Percentiles rank a stretch among this genome's conserved stretches.
These are phyloP conservation scores for Ilyonectria mors-panacis DNA, from an alignment of 2,329 filamentous ascomycete genomes.

Conservation along the genomic window DNA sequence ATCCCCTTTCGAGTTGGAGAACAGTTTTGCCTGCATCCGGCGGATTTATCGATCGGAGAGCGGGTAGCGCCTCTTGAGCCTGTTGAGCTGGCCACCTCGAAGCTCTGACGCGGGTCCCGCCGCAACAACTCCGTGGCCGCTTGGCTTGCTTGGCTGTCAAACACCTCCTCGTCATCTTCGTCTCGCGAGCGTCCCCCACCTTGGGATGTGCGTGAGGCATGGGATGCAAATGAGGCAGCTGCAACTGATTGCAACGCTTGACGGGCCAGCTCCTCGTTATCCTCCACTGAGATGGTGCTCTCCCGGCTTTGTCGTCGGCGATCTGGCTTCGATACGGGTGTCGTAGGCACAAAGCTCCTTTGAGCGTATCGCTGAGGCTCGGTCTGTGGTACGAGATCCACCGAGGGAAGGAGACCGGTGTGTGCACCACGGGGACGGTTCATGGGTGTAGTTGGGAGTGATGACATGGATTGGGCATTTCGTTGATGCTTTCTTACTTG, in stretches of 20 bases:
- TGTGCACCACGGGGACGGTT: constrained; percentile 65
- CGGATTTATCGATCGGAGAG: constrained; percentile 59
- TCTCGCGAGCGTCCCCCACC: constrained; percentile 43
- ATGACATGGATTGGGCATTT: constrained; percentile 87
- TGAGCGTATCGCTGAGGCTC: constrained; percentile 66
- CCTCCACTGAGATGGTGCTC: constrained; percentile 84
- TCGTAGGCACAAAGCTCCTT: constrained; percentile 61
- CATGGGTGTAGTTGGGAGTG: constrained; percentile 83
- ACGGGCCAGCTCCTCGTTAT: constrained; percentile 71
- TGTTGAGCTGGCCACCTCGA: constrained; percentile 63
- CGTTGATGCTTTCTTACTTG: constrained; percentile 77
- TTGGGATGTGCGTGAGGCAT: constrained; percentile 47
- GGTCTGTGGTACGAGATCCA: constrained; percentile 73
- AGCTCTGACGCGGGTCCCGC: constrained; percentile 68
- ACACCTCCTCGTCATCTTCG: constrained; percentile 66
- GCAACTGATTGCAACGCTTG: constrained; percentile 69
- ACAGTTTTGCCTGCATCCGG: constrained; percentile 67
- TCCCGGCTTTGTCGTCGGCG: constrained; percentile 80
- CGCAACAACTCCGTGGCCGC: constrained; percentile 83
- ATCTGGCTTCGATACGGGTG: constrained; percentile 58
- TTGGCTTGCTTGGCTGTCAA: constrained; percentile 83
- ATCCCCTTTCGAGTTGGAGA: constrained; percentile 61
- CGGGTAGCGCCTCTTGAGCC: constrained; percentile 62
- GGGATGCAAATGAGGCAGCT: constrained; percentile 55
- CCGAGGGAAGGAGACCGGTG: constrained; percentile 71